These are phyloP conservation scores for Hypoxylon sp. DNA, from an alignment of 2,329 filamentous ascomycete genomes.

Conservation along the genomic window DNA sequence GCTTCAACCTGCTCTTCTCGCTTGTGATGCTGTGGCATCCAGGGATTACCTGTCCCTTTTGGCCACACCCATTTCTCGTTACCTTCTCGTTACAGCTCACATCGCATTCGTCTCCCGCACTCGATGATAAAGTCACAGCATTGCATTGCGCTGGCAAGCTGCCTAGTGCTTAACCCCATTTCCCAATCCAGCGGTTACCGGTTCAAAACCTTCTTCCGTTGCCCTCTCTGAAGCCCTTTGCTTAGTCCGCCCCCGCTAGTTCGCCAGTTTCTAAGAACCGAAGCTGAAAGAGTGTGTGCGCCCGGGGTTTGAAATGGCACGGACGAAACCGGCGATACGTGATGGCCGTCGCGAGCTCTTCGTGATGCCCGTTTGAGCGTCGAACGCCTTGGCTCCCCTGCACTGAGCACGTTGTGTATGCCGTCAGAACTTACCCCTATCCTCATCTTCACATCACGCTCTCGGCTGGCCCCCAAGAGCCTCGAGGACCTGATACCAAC, in stretches of 20 bases:
- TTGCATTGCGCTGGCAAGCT: constrained; percentile 28
- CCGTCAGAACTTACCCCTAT: constrained; percentile 5
- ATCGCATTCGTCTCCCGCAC: constrained; percentile 41
- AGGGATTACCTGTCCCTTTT: constrained; percentile 36
- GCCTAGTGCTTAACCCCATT: constrained; percentile 17
- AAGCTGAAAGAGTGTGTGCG: constrained; percentile 2
- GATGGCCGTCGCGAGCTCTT: neutral
- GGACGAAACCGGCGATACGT: neutral
- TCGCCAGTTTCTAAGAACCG: constrained; percentile 19
- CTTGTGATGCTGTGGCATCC: constrained; percentile 31
- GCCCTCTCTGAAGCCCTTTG: constrained; percentile 16
- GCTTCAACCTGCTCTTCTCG: constrained; percentile 31
- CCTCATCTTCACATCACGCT: constrained; percentile 14
- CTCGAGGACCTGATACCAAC: constrained; percentile 28
- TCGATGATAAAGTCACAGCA: constrained; percentile 46
- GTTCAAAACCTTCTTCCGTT: constrained; percentile 41
- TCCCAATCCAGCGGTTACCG: constrained; percentile 37
- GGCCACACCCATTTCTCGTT: constrained; percentile 43
- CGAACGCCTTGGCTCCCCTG: neutral
- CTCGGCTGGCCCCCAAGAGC: constrained; percentile 25
- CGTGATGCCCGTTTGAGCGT: neutral
- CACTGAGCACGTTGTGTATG: constrained; percentile 3
- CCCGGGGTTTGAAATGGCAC: neutral
- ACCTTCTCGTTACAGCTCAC: constrained; percentile 48
- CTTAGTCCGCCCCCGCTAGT: constrained; percentile 31